A percentile compares a stretch with the other conserved stretches of the same genome.
Conservation (phyloP, 1,139 yeast species). For the Arxiozyma slooffiae region DNA sequence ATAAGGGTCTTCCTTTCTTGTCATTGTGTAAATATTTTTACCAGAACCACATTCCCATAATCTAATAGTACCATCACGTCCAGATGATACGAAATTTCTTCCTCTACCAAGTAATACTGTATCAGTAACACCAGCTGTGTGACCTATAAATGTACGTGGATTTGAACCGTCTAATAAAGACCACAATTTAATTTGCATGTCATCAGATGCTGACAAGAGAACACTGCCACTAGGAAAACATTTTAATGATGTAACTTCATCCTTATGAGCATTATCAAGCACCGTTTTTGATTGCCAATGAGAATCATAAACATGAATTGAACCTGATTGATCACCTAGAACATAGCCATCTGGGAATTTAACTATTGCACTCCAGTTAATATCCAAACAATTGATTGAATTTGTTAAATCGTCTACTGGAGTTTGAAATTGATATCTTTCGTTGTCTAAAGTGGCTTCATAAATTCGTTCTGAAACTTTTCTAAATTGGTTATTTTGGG, state of each 20-base stretch:
- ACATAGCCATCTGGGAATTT: conserved; percentile 2
- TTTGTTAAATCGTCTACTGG: conserved; percentile 7
- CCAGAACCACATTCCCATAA: conserved; percentile 67
- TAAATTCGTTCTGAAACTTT: conserved; percentile 1
- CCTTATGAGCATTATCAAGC: conserved; percentile 38
- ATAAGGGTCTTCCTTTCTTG: conserved; percentile 29
- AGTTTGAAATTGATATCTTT: conserved; percentile 10
- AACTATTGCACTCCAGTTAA: conserved; percentile 6
- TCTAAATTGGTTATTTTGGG: conserved; percentile 2
- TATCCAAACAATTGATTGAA: neutral
- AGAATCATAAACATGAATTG: conserved; percentile 24
- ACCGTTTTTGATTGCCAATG: conserved; percentile 13
- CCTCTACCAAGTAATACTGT: conserved; percentile 49
- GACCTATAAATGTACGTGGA: conserved; percentile 44
- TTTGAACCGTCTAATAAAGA: conserved; percentile 38
- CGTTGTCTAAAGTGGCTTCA: conserved; percentile 12
- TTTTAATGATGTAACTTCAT: conserved; percentile 34
- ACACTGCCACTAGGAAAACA: conserved; percentile 58
- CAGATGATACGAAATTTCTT: conserved; percentile 48
- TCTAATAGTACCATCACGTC: conserved; percentile 43
- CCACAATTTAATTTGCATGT: conserved; percentile 52
- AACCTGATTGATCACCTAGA: conserved; percentile 41
- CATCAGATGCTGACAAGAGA: conserved; percentile 45
- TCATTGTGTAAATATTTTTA: conserved; percentile 34
- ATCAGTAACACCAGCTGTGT: conserved; percentile 39